Evolutionary conservation across 192 early-diverging fungal genomes (phyloP).

Genomic region (Coemansia sp.): DNA sequence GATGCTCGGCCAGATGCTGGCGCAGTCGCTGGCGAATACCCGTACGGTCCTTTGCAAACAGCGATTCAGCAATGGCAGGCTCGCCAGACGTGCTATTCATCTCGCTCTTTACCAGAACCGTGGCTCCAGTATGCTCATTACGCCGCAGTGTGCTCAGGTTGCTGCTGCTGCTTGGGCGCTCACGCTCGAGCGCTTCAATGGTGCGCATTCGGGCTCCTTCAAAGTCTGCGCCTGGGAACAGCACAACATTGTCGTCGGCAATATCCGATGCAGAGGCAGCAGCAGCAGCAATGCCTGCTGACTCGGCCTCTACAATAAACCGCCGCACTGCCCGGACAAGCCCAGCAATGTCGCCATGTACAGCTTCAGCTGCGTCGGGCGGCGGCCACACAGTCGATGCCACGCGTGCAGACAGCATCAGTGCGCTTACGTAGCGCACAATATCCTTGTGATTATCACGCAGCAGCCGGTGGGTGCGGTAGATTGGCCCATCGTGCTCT

Average conservation of each 20-base stretch:
- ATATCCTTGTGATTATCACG: constrained; percentile 72
- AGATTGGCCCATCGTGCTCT: constrained; percentile 64
- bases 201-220: constrained; percentile 22
- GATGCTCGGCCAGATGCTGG: constrained; percentile 54
- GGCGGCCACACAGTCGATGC: constrained; percentile 89
- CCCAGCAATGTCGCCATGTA: constrained; percentile 73
- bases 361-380: constrained; percentile 71
- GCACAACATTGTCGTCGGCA: constrained; percentile 34
- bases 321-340: constrained; percentile 70
- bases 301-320: constrained; percentile 70
- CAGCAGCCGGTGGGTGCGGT: constrained; percentile 64
- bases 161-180: constrained; percentile 5
- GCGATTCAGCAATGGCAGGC: constrained; percentile 24
- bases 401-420: constrained; percentile 78
- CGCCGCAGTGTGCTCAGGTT: constrained; percentile 48
- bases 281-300: constrained; percentile 48
- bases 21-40: constrained; percentile 53
- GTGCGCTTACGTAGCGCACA: constrained; percentile 76
- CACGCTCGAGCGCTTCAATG: neutral
- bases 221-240: constrained; percentile 42
- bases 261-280: neutral
- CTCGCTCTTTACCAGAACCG: constrained; percentile 39
- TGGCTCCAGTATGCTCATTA: constrained; percentile 52
- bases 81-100: constrained; percentile 1
- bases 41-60: constrained; percentile 48